These are phyloP conservation scores for Rhododendron griersonianum DNA, from an alignment of 148 eudicot species.

Conservation along the genomic window DNA sequence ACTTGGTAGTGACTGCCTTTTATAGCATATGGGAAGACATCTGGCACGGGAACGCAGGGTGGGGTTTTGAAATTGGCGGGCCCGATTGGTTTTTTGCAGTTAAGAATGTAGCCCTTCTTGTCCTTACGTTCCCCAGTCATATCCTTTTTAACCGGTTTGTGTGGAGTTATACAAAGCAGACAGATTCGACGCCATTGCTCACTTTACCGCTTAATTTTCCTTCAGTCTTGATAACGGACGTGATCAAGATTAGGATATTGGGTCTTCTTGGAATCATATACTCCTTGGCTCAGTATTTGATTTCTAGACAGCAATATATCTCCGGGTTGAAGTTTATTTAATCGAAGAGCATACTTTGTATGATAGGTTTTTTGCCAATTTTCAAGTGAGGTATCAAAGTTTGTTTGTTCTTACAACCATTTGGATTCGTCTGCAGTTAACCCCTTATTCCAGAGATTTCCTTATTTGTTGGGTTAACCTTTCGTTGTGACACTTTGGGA, in stretches of 20 bases:
- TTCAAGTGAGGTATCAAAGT: constrained; percentile 21
- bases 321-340: constrained; percentile 95
- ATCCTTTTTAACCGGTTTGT: constrained; percentile 89
- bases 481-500: not conserved
- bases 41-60: constrained; percentile 87
- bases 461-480: not conserved
- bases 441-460: not conserved
- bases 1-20: constrained; percentile 68
- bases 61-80: constrained; percentile 93
- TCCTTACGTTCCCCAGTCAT: constrained; percentile 90
- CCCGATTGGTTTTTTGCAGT: constrained; percentile 90
- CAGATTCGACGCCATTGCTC: constrained; percentile 66
- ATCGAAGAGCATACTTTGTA: constrained; percentile 27
- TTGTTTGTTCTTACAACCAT: not conserved
- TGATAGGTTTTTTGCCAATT: constrained; percentile 21
- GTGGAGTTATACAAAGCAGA: constrained; percentile 82
- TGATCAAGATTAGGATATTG: constrained; percentile 82
- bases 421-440: not conserved
- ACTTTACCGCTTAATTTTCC: constrained; percentile 87
- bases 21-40: constrained; percentile 84
- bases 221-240: constrained; percentile 70
- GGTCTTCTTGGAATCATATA: constrained; percentile 88
- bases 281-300: constrained; percentile 82
- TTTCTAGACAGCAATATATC: constrained; percentile 86
- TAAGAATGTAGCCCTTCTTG: constrained; percentile 82